Evolutionary conservation across 495 filamentous ascomycete species (phyloP), one percentile per base, ranked within the genome.

Genomic region (Usnea hakonensis): DNA sequence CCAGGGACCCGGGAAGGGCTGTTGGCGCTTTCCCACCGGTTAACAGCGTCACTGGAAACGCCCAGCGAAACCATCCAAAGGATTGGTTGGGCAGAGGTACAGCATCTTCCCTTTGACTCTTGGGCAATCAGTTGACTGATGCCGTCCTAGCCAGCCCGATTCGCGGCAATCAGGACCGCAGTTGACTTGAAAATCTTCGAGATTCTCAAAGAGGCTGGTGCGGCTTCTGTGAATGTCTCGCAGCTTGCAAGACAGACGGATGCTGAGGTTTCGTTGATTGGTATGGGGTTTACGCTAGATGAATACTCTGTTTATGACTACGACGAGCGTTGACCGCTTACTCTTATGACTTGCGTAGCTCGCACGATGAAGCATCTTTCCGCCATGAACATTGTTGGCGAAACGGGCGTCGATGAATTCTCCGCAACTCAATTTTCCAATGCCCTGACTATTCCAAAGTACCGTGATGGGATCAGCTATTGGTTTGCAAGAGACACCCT

Each of bases 361-460:
- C 23, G 46, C 10, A 50, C 46, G 26, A 50, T 78, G 62, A 71
- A 69, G 38, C 77, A 79, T 52, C 59, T 78, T 5, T 73, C 72
- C 6, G 70, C 74, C 44, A 76, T 74, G 70, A 70, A 69, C 16
- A 62, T 75, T 46, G 60, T 80, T 13, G 33, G 41, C 23, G 71
- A 79, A 62, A 70, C 61, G 13, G 72, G 67, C 4, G 30, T 52
- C 1, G 67, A 80, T 60, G 67, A 69, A 30, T 80, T 78, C 64
- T 52, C 48, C 8, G 61, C 68, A 0, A 78, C 70, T 17, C 70
- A 69, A 40, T 71, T 78, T 52, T 65, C 68, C 11, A 68, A 65
- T 14, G 63, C 75, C 5, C 62, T 80, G 6, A 72, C 69, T 5
- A 67, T 73, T 26, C 72, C 77, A 19, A 65, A 62, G 37, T 61